Conservation (phyloP, 176 grass and related monocot genomes). For the barley (Hordeum vulgare) region MorexV3_pseudomolecules_assembly NC_058520.1:96343578-96344077, state of each 20-base stretch:
- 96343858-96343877: slow-evolving; percentile 39
- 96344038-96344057: background rate
- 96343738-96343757: background rate
- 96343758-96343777: background rate
- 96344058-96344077: background rate
- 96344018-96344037: background rate
- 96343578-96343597: background rate
- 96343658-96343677: background rate
- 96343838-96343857: background rate
- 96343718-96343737: background rate
- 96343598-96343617: background rate
- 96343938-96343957: slow-evolving; percentile 65
- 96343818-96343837: background rate
- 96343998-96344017: slow-evolving; percentile 7
- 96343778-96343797: background rate
- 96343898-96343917: slow-evolving; percentile 63
- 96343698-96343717: background rate
- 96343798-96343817: background rate
- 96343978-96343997: slow-evolving; percentile 30
- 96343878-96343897: slow-evolving; percentile 54
- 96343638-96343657: background rate
- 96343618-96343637: background rate
- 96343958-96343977: slow-evolving; percentile 95
- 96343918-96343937: slow-evolving; percentile 85
- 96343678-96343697: background rate